Conservation (phyloP, 106 monocot genomes). For the Phalaenopsis aphrodite region DNA sequence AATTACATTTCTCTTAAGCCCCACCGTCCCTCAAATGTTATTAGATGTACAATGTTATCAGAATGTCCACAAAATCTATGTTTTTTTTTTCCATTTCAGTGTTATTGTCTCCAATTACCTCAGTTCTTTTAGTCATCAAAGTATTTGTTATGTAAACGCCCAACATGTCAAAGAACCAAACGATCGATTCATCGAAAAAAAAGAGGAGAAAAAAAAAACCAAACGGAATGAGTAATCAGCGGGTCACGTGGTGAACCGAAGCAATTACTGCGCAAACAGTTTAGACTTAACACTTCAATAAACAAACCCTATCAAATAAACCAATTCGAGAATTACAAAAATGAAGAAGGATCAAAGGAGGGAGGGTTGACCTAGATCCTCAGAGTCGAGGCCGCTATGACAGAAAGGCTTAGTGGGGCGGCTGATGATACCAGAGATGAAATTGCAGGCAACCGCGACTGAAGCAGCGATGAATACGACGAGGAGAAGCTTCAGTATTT, state of each 20-base stretch:
- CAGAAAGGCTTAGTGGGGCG: constrained; percentile 67
- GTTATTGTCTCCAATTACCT: neutral
- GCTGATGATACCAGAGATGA: constrained; percentile 20
- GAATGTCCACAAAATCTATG: neutral
- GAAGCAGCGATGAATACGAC: constrained; percentile 66
- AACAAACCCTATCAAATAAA: neutral
- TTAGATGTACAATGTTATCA: neutral
- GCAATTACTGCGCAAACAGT: neutral
- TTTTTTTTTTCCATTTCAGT: neutral
- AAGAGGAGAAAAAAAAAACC: neutral
- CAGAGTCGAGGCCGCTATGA: constrained; percentile 24
- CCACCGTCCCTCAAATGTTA: neutral
- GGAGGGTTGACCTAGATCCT: neutral
- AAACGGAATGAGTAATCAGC: neutral
- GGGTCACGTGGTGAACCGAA: neutral
- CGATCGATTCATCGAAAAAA: neutral
- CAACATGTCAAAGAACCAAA: neutral
- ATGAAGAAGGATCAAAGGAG: neutral
- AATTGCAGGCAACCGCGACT: constrained; percentile 53
- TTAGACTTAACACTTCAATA: neutral
- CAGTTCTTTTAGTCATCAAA: neutral
- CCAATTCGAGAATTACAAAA: neutral
- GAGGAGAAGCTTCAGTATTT: constrained; percentile 42
- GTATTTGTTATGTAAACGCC: neutral
- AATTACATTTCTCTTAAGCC: neutral